phyloP scores from a whole-genome alignment of 75 land plant genomes.

The Picea glauca region DNA sequence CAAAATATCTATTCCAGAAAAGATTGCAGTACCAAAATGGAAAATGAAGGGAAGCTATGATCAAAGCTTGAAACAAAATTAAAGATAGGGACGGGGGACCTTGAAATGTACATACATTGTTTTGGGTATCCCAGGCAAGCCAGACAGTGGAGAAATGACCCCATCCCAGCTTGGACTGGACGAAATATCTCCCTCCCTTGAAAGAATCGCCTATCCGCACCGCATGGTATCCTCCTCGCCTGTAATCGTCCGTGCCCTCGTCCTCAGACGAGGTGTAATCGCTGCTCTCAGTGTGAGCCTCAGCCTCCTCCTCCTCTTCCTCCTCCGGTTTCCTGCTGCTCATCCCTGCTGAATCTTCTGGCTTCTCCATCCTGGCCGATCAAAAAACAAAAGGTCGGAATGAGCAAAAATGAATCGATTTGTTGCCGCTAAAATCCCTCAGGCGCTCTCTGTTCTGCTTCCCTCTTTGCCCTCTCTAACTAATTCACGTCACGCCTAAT shows the following conservation, averaged over 20 bases:
- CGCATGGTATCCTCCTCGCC: slow-evolving; percentile 82
- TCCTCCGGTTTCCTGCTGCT: neutral
- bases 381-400: too few species aligned
- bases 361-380: neutral
- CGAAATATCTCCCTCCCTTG: slow-evolving; percentile 56
- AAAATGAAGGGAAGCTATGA: too few species aligned
- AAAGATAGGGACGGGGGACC: neutral
- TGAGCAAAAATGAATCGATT: too few species aligned
- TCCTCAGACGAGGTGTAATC: slow-evolving; percentile 67
- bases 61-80: neutral
- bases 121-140: slow-evolving; percentile 74
- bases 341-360: neutral
- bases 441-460: too few species aligned
- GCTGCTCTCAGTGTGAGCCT: slow-evolving; percentile 24
- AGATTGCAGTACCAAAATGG: too few species aligned
- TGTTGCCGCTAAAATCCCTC: too few species aligned
- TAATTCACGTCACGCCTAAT: too few species aligned
- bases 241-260: slow-evolving; percentile 72
- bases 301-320: slow-evolving; percentile 14
- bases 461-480: too few species aligned
- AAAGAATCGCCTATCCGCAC: slow-evolving; percentile 71
- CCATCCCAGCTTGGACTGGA: slow-evolving; percentile 84
- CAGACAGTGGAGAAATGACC: slow-evolving; percentile 89
- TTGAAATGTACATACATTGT: slow-evolving; percentile 3
- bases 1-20: too few species aligned